Conservation (phyloP, 1,284 basidiomycete species). For the Papiliotrema nemorosa region DNA sequence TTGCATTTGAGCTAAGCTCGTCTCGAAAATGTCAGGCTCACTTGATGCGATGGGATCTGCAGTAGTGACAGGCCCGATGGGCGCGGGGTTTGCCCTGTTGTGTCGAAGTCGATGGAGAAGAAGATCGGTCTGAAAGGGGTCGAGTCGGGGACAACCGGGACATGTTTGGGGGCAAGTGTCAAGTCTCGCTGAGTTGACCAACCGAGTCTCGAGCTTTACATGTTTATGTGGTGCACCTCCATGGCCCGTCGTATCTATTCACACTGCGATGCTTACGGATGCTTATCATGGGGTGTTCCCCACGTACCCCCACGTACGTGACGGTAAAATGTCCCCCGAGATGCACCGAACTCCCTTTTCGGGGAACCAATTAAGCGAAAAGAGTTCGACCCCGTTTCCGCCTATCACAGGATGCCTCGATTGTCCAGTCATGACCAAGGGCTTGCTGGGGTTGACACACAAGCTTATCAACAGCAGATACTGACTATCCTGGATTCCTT, state of each 20-base stretch:
- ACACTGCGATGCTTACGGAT: no score
- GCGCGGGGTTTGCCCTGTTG: background rate
- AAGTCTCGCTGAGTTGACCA: no score
- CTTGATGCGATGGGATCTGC: constrained; percentile 9
- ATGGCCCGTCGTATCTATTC: no score
- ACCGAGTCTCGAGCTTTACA: no score
- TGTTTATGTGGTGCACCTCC: no score
- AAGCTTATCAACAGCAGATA: no score
- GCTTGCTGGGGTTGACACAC: no score
- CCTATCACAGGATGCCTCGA: background rate
- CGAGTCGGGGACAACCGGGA: background rate
- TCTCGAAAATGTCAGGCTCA: background rate
- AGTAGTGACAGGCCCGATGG: constrained; percentile 9
- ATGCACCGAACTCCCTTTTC: background rate
- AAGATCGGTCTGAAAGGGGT: background rate
- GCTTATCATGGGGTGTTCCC: no score
- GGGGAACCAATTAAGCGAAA: background rate
- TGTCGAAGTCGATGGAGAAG: background rate
- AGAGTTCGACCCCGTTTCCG: background rate
- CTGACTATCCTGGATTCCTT: no score
- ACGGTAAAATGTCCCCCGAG: background rate
- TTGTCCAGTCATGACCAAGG: background rate
- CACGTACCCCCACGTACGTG: no score
- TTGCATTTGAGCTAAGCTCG: background rate
- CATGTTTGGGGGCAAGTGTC: background rate